These are phyloP conservation scores for Corchorus capsularis DNA, from an alignment of 345 rosid species.

Conservation along the genomic window DNA sequence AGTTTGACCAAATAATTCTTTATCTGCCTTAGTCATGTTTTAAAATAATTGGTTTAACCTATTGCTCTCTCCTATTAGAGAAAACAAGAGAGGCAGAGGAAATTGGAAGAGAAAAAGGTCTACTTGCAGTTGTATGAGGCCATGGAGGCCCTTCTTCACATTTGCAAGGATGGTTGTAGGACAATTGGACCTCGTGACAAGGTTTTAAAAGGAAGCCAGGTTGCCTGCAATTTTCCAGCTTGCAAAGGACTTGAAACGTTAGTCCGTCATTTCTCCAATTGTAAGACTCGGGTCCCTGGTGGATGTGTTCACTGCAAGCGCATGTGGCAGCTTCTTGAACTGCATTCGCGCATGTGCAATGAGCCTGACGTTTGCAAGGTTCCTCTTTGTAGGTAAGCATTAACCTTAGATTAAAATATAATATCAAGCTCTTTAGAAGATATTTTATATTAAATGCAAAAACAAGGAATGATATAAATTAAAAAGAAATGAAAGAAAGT, in stretches of 20 bases:
- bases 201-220: slow-evolving; percentile 55
- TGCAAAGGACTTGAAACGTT: slow-evolving; percentile 81
- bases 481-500: too few relatives aligned
- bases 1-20: too few relatives aligned
- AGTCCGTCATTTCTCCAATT: slow-evolving; percentile 76
- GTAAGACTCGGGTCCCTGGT: slow-evolving; percentile 71
- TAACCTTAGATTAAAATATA: background rate
- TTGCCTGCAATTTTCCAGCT: slow-evolving; percentile 63
- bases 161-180: slow-evolving; percentile 81
- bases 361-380: slow-evolving; percentile 77
- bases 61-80: slow-evolving; percentile 34
- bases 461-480: too few relatives aligned
- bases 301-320: slow-evolving; percentile 79
- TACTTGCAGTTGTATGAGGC: slow-evolving; percentile 74
- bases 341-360: slow-evolving; percentile 79
- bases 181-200: slow-evolving; percentile 84
- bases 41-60: slow-evolving; percentile 5
- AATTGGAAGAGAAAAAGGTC: slow-evolving; percentile 61
- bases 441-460: too few relatives aligned
- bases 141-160: slow-evolving; percentile 88
- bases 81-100: slow-evolving; percentile 56
- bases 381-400: slow-evolving; percentile 79
- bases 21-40: too few relatives aligned
- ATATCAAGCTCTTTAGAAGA: too few relatives aligned
- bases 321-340: slow-evolving; percentile 91